Evolutionary conservation across 495 filamentous ascomycete species (phyloP).

Genomic region (Aspergillus funiculosus): DNA sequence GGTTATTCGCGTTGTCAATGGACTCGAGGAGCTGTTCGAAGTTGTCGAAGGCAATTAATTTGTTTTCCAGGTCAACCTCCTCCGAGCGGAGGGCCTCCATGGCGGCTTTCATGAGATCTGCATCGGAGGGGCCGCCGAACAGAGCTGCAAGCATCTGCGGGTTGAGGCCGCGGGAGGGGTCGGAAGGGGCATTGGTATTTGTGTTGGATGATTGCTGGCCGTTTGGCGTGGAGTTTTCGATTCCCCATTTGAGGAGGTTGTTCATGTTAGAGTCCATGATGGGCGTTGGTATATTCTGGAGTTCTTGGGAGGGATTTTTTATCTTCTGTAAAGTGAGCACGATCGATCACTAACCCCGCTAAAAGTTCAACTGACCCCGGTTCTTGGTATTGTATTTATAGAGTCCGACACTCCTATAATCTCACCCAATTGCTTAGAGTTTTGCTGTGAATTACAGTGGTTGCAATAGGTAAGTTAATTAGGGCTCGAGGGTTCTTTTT

Average conservation of each 20-base stretch:
- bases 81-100: conserved; percentile 65
- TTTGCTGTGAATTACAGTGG: too few species aligned
- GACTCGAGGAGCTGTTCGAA: conserved; percentile 87
- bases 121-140: conserved; percentile 76
- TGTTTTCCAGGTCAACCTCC: conserved; percentile 65
- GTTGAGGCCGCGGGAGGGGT: conserved; percentile 46
- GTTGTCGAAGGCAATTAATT: conserved; percentile 89
- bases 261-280: conserved; percentile 57
- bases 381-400: too few species aligned
- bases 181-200: conserved; percentile 31
- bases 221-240: conserved; percentile 61
- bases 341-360: too few species aligned
- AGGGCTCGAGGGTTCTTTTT: too few species aligned
- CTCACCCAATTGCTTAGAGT: too few species aligned
- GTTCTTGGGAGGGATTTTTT: conserved; percentile 7
- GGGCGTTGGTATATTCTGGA: conserved; percentile 8
- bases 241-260: conserved; percentile 88
- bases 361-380: not conserved
- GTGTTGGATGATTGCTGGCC: conserved; percentile 27
- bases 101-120: conserved; percentile 78
- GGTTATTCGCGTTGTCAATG: conserved; percentile 93
- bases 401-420: too few species aligned
- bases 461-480: too few species aligned
- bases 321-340: conserved; percentile 2
- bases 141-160: conserved; percentile 63